Conservation (phyloP, 352 stramenopile genomes). For the Peronosclerospora sorghi region DNA sequence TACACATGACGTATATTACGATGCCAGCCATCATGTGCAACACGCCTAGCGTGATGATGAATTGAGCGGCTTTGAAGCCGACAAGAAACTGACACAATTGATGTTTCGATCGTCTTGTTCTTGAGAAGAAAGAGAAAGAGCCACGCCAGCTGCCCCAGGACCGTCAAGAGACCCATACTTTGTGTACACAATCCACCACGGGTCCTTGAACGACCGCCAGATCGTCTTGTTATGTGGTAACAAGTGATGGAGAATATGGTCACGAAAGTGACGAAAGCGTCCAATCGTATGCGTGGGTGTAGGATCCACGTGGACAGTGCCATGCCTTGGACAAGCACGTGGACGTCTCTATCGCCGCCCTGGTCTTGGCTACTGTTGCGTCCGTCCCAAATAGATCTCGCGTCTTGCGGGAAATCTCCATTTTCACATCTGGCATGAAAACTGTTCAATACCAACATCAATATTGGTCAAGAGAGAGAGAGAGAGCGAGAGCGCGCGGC, state of each 20-base stretch:
- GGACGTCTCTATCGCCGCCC: neutral
- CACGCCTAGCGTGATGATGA: conserved; percentile 82
- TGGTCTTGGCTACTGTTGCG: conserved; percentile 2
- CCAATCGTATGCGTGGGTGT: conserved; percentile 10
- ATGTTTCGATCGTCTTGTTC: conserved; percentile 88
- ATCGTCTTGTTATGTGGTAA: conserved; percentile 84
- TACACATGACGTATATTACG: conserved; percentile 60
- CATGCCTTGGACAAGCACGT: neutral
- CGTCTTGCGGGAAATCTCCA: conserved; percentile 82
- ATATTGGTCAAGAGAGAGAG: conserved; percentile 44
- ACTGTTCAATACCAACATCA: conserved; percentile 73
- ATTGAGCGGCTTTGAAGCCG: conserved; percentile 83
- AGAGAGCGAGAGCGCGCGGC: too few species aligned
- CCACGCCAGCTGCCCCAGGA: conserved; percentile 85
- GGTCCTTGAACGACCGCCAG: conserved; percentile 76
- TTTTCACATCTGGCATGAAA: conserved; percentile 84
- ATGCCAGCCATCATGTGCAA: conserved; percentile 57
- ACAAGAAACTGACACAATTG: conserved; percentile 89
- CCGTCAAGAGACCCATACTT: conserved; percentile 68
- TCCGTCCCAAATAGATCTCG: conserved; percentile 54
- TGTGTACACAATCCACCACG: conserved; percentile 71
- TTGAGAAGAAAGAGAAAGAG: conserved; percentile 84
- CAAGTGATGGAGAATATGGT: conserved; percentile 78
- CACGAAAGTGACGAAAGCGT: conserved; percentile 34
- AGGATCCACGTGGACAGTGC: neutral